These are phyloP conservation scores for Boletellus ananas DNA, from an alignment of 768 basidiomycete species.

Conservation along the genomic window DNA sequence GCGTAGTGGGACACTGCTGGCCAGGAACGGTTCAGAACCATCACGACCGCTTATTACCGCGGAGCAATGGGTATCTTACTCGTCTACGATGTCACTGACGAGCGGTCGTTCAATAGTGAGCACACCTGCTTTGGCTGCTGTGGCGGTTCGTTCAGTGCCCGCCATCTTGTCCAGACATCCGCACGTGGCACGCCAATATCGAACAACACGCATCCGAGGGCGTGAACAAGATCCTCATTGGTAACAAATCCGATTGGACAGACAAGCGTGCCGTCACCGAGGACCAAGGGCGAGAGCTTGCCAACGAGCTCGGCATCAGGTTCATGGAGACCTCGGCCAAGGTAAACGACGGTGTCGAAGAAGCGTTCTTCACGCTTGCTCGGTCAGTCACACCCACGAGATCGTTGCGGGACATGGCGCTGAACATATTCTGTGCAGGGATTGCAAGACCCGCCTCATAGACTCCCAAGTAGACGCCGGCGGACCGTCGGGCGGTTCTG, in stretches of 20 bases:
- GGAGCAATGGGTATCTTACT: constrained; percentile 98
- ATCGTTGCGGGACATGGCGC: not conserved
- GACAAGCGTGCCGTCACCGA: constrained; percentile 92
- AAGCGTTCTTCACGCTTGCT: constrained; percentile 96
- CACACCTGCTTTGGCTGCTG: constrained; percentile 22
- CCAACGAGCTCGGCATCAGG: constrained; percentile 88
- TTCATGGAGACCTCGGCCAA: constrained; percentile 99
- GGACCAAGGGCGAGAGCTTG: constrained; percentile 89
- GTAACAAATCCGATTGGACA: constrained; percentile 98
- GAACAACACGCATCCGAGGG: constrained; percentile 99
- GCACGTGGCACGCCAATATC: constrained; percentile 96
- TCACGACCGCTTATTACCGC: constrained; percentile 98
- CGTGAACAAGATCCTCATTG: constrained; percentile 98
- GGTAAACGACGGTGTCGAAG: constrained; percentile 95
- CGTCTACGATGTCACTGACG: constrained; percentile 98
- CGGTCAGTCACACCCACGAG: constrained; percentile 52
- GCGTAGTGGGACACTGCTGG: constrained; percentile 97
- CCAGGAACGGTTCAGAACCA: constrained; percentile 97
- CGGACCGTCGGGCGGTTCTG: constrained; percentile 34
- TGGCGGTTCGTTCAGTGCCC: not conserved
- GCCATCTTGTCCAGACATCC: constrained; percentile 65
- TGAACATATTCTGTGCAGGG: constrained; percentile 44
- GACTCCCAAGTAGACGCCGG: constrained; percentile 79
- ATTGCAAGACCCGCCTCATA: constrained; percentile 96
- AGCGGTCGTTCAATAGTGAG: constrained; percentile 93